phyloP scores from a whole-genome alignment of 176 grass and related monocot genomes.

The Carex kokanica region DNA sequence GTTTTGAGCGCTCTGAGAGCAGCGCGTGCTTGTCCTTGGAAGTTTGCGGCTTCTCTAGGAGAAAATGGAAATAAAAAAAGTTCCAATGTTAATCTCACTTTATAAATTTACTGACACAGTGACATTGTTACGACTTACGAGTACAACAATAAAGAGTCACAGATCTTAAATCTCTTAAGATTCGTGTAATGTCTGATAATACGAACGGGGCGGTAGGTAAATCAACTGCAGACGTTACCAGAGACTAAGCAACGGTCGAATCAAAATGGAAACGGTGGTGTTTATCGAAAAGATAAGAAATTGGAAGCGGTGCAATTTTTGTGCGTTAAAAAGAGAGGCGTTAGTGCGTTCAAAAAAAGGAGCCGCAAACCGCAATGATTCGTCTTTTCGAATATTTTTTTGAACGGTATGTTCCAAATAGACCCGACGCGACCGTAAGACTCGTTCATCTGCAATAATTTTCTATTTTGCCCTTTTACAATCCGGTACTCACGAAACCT shows the following conservation, averaged over 20 bases:
- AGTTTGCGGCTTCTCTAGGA: slow-evolving; percentile 14
- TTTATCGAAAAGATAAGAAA: neutral
- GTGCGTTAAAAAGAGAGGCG: neutral
- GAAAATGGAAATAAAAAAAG: neutral
- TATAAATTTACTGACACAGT: too few species aligned
- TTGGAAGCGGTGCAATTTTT: neutral
- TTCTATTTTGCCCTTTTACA: neutral
- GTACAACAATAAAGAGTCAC: neutral
- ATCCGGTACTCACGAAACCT: neutral
- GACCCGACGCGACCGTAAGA: neutral
- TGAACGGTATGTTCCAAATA: neutral
- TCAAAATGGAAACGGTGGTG: neutral
- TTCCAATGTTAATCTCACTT: too few species aligned
- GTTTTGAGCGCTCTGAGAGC: slow-evolving; percentile 5
- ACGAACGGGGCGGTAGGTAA: neutral
- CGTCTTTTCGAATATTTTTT: neutral
- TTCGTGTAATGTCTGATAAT: neutral
- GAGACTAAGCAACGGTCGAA: slow-evolving; percentile 25
- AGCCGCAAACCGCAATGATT: neutral
- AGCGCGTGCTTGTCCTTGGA: slow-evolving; percentile 34
- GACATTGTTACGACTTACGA: too few species aligned
- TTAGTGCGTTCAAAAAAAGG: neutral
- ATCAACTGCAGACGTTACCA: too few species aligned
- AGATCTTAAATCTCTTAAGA: neutral
- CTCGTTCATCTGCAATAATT: neutral